These are phyloP conservation scores for Rhizophora mangle DNA, from an alignment of 345 rosid species.

Conservation along the genomic window DNA sequence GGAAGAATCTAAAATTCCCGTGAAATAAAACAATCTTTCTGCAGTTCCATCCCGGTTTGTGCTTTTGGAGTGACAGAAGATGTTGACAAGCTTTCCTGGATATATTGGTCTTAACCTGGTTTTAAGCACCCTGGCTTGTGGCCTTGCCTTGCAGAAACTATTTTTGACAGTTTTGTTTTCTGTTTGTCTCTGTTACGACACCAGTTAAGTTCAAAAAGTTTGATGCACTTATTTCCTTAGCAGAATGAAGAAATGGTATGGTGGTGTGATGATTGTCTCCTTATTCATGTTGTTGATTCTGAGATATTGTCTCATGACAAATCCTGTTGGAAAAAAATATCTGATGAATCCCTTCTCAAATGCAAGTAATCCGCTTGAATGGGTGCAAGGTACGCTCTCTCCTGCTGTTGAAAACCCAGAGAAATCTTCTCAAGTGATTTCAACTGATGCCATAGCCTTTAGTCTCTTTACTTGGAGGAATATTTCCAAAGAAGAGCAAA, in stretches of 20 bases:
- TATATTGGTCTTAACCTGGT: slow-evolving; percentile 7
- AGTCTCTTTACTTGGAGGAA: slow-evolving; percentile 59
- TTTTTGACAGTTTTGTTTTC: slow-evolving; percentile 6
- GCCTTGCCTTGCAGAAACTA: slow-evolving; percentile 3
- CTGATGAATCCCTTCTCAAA: slow-evolving; percentile 49
- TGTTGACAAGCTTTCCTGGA: neutral
- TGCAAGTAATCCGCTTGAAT: slow-evolving; percentile 69
- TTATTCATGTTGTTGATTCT: slow-evolving; percentile 69
- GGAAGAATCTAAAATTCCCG: slow-evolving; percentile 14
- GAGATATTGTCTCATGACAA: slow-evolving; percentile 61
- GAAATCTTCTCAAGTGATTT: slow-evolving; percentile 56
- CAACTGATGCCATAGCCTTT: slow-evolving; percentile 45
- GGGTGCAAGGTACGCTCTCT: slow-evolving; percentile 54
- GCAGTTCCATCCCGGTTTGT: slow-evolving; percentile 4
- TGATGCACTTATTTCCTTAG: neutral
- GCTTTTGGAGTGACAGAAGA: neutral
- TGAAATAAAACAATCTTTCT: slow-evolving; percentile 21
- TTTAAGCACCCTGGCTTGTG: slow-evolving; percentile 6
- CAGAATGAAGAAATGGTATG: slow-evolving; percentile 83
- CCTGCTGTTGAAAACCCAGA: slow-evolving; percentile 52
- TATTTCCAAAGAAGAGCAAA: slow-evolving; percentile 57
- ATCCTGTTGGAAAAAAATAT: slow-evolving; percentile 55
- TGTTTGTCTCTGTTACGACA: slow-evolving; percentile 7
- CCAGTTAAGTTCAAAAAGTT: neutral
- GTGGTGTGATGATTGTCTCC: slow-evolving; percentile 64